A percentile compares a stretch with the other conserved stretches of the same genome.
These are phyloP conservation scores for Poterioochromonas sp. DNA, from an alignment of 352 stramenopile genomes.

Conservation along the genomic window DNA sequence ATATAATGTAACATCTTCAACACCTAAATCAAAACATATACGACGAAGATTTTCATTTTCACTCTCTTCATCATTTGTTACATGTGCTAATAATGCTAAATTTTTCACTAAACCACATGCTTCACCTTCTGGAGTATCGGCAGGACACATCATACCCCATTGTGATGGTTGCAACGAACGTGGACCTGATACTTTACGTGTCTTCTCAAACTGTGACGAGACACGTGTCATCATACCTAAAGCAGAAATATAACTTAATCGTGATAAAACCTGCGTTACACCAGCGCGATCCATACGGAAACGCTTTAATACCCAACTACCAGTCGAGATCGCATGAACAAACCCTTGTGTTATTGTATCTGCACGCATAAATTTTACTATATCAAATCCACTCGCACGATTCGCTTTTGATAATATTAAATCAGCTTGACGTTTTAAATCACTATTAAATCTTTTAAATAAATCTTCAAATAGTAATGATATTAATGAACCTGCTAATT, in stretches of 20 bases:
- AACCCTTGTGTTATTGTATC: slow-evolving; percentile 89
- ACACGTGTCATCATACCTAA: slow-evolving; percentile 99
- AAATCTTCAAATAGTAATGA: slow-evolving; percentile 93
- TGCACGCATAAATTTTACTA: slow-evolving; percentile 89
- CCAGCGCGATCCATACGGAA: slow-evolving; percentile 98
- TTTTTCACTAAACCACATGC: slow-evolving; percentile 99
- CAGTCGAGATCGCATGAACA: slow-evolving; percentile 70
- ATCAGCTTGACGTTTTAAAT: slow-evolving; percentile 93
- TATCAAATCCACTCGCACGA: slow-evolving; percentile 92
- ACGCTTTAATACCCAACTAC: slow-evolving; percentile 97
- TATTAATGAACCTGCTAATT: slow-evolving; percentile 93
- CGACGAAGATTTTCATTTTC: slow-evolving; percentile 74
- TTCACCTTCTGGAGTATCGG: slow-evolving; percentile 97
- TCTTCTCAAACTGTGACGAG: slow-evolving; percentile 96
- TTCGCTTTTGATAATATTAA: slow-evolving; percentile 94
- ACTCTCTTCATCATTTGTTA: slow-evolving; percentile 84
- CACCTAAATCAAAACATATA: slow-evolving; percentile 84
- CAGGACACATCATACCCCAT: slow-evolving; percentile 98
- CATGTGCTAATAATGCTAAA: slow-evolving; percentile 90
- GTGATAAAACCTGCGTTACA: slow-evolving; percentile 90
- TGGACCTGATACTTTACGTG: slow-evolving; percentile 92
- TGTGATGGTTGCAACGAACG: slow-evolving; percentile 93
- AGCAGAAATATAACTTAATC: slow-evolving; percentile 95
- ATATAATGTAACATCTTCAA: slow-evolving; percentile 2
- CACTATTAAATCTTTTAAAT: slow-evolving; percentile 96